Evolutionary conservation across 257 asterid genomes (phyloP).

Genomic region (Cruciata laevipes): DNA sequence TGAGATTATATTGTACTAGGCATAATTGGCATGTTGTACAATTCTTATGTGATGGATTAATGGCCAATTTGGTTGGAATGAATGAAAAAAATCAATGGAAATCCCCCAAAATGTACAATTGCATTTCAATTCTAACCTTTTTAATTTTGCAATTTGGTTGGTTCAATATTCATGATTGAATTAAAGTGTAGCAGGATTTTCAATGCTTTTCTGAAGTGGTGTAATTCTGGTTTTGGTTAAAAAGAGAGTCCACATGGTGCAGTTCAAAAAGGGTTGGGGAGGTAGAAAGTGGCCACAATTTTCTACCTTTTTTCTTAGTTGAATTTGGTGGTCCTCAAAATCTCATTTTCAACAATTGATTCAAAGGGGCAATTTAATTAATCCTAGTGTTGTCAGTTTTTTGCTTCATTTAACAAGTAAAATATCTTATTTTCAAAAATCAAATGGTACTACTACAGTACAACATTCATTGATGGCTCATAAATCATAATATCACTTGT

Average conservation of each 20-base stretch:
- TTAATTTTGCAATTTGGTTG: background rate
- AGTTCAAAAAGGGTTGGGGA: background rate
- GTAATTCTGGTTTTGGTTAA: background rate
- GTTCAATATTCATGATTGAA: background rate
- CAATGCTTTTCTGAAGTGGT: background rate
- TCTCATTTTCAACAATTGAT: background rate
- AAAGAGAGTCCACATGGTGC: constrained; percentile 7
- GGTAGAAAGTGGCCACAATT: background rate
- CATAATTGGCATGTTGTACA: constrained; percentile 13
- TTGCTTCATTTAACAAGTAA: no score
- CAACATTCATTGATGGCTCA: no score
- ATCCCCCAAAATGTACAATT: constrained; percentile 14
- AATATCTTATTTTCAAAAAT: no score
- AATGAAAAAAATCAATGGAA: background rate
- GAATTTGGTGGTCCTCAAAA: background rate
- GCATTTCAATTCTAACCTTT: constrained; percentile 3
- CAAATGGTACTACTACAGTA: no score
- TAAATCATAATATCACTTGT: no score
- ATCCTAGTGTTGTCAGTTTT: background rate
- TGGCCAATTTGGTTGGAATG: constrained; percentile 25
- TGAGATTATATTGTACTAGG: constrained; percentile 9
- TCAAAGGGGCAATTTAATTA: background rate
- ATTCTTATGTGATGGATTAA: constrained; percentile 24
- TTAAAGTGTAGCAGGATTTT: background rate
- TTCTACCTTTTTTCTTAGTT: background rate